Conservation (phyloP, 768 basidiomycete species). For the Mycena galericulata region DNA sequence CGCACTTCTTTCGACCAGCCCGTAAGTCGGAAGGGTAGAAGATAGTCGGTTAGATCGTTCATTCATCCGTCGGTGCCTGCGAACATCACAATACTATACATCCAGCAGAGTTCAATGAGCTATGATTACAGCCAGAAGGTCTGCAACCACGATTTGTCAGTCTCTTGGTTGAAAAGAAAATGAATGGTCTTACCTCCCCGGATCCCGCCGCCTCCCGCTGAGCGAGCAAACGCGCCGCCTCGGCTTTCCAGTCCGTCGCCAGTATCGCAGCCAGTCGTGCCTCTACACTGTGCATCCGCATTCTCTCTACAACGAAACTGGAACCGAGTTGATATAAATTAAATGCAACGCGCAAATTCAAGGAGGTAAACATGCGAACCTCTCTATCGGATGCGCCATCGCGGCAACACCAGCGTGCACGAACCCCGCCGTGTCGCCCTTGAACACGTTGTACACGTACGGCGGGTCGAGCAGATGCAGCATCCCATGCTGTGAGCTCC, state of each 20-base stretch:
- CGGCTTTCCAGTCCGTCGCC: slow-evolving; percentile 4
- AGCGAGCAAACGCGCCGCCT: neutral
- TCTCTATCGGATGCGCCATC: slow-evolving; percentile 42
- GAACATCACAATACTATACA: too few relatives aligned
- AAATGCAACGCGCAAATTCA: neutral
- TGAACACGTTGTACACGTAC: slow-evolving; percentile 50
- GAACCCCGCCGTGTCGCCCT: slow-evolving; percentile 43
- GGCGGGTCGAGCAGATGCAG: slow-evolving; percentile 46
- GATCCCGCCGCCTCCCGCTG: neutral
- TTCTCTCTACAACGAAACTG: neutral
- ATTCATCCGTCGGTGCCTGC: too few relatives aligned
- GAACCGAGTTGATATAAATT: too few relatives aligned
- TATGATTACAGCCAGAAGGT: too few relatives aligned
- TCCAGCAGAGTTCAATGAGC: too few relatives aligned
- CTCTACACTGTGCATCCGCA: slow-evolving; percentile 4
- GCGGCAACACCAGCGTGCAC: slow-evolving; percentile 42
- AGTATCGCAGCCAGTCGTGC: neutral
- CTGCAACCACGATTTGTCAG: too few relatives aligned
- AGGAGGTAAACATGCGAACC: slow-evolving; percentile 33
- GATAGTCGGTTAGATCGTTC: too few relatives aligned
- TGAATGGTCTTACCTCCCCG: too few relatives aligned
- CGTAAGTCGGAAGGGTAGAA: too few relatives aligned
- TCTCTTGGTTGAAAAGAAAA: too few relatives aligned
- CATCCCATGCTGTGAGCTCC: slow-evolving; percentile 48
- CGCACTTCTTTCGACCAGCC: too few relatives aligned